These are phyloP conservation scores for Abortiporus biennis DNA, from an alignment of 1,284 basidiomycete species.

Conservation along the genomic window DNA sequence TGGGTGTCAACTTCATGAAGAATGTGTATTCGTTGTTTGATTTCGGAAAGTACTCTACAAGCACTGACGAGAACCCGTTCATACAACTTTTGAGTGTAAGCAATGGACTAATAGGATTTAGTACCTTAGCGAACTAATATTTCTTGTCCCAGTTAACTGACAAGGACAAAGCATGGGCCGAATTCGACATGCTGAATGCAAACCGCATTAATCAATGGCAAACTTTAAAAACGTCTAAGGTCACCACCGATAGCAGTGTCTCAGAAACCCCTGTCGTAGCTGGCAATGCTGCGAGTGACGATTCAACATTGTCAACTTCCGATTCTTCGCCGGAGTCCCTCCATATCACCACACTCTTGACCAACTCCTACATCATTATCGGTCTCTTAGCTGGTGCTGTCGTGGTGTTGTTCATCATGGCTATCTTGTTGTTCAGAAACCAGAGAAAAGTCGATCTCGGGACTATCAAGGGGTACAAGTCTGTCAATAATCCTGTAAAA, in stretches of 20 bases:
- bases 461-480: no score
- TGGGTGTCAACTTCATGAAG: constrained; percentile 10
- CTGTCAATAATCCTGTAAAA: no score
- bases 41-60: constrained; percentile 6
- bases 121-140: not conserved
- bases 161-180: not conserved
- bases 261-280: no score
- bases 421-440: no score
- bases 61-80: not conserved
- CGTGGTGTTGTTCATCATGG: no score
- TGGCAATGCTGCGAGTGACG: no score
- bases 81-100: constrained; percentile 1
- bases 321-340: no score
- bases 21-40: constrained; percentile 12
- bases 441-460: no score
- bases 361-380: constrained; percentile 1
- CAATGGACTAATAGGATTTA: not conserved
- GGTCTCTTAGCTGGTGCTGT: not conserved
- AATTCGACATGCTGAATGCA: not conserved
- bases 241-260: no score
- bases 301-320: no score
- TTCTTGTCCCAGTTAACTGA: constrained; percentile 1
- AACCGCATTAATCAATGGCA: not conserved
- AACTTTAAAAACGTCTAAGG: no score
- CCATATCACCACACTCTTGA: not conserved